phyloP scores from a whole-genome alignment of 441 rosid species.

The Erysimum pusillum region DNA sequence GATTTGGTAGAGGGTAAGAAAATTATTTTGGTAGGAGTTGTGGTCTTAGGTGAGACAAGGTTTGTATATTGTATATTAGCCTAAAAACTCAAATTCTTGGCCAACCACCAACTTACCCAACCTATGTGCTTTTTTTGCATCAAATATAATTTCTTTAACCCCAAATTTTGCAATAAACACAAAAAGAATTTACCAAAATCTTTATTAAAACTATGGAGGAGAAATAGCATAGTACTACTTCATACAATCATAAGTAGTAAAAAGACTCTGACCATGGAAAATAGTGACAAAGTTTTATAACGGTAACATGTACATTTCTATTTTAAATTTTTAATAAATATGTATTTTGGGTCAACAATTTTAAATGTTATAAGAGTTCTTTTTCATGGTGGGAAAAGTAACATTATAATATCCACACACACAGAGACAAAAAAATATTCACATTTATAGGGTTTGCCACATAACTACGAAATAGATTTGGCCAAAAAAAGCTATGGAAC shows the following conservation, averaged over 20 bases:
- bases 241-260: neutral
- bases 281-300: conserved; percentile 1
- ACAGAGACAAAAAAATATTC: neutral
- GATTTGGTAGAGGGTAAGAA: conserved; percentile 25
- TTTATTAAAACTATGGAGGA: neutral
- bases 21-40: conserved; percentile 30
- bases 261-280: neutral
- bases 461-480: conserved; percentile 43
- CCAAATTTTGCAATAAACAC: neutral
- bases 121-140: conserved; percentile 26
- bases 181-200: neutral
- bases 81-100: conserved; percentile 40
- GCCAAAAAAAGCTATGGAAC: conserved; percentile 35
- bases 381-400: conserved; percentile 32
- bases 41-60: conserved; percentile 41
- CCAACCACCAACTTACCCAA: conserved; percentile 46
- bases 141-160: neutral
- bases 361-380: neutral
- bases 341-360: too few relatives aligned
- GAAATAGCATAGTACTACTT: neutral
- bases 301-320: conserved; percentile 37
- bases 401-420: conserved; percentile 9
- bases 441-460: conserved; percentile 37
- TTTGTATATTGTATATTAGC: conserved; percentile 16
- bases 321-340: neutral